Percentiles rank a stretch among this genome's conserved stretches.
Evolutionary conservation across 2,329 filamentous ascomycete species (phyloP).

Genomic region (Colletotrichum paranaense): DNA sequence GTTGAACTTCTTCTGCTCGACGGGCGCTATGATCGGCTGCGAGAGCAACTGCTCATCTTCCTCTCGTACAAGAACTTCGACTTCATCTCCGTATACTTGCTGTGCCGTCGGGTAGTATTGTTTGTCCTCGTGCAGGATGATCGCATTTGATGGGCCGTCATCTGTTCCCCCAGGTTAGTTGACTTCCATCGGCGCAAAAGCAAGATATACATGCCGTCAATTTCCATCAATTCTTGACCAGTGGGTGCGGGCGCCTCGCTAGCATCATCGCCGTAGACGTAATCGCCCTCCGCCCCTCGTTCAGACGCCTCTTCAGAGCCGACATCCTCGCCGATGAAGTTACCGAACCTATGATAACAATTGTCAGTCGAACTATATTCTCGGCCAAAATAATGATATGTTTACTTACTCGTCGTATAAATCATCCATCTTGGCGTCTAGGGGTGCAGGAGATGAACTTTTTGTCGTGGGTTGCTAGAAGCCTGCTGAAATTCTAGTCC

Average conservation of each 20-base stretch:
- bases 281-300: constrained; percentile 78
- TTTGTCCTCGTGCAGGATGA: constrained; percentile 99
- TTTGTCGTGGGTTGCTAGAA: constrained; percentile 10
- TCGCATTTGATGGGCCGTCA: constrained; percentile 91
- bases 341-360: constrained; percentile 80
- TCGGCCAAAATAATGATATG: not conserved
- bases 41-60: constrained; percentile 95
- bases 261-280: constrained; percentile 83
- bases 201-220: constrained; percentile 72
- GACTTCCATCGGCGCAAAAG: not conserved
- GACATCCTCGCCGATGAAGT: constrained; percentile 94
- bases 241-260: constrained; percentile 72
- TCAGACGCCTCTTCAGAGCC: constrained; percentile 89
- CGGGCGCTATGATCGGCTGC: constrained; percentile 91
- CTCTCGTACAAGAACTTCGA: constrained; percentile 96
- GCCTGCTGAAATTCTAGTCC: constrained; percentile 10
- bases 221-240: constrained; percentile 91
- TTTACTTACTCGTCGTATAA: constrained; percentile 88
- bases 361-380: not conserved
- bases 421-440: constrained; percentile 79
- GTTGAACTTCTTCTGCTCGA: constrained; percentile 95
- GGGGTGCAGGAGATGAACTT: constrained; percentile 7
- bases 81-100: constrained; percentile 93
- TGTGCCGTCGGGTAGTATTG: constrained; percentile 99
- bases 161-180: constrained; percentile 30